phyloP scores from a whole-genome alignment of 169 alveolate species.

The Plasmodium gonderi region DNA sequence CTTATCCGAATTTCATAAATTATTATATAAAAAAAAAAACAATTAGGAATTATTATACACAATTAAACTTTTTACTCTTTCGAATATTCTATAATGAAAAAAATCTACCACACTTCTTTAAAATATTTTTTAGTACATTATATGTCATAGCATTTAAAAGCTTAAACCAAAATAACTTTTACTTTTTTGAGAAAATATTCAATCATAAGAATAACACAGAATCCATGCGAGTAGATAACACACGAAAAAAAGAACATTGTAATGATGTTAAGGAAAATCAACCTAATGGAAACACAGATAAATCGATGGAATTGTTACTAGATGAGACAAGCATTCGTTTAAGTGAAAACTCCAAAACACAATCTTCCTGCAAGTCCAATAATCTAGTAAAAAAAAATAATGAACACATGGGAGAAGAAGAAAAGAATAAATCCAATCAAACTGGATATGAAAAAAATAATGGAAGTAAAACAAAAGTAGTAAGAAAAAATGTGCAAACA shows the following conservation, averaged over 20 bases:
- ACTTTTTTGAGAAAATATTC: constrained; percentile 52
- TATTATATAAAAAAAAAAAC: constrained; percentile 48
- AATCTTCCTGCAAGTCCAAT: not conserved
- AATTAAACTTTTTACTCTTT: constrained; percentile 47
- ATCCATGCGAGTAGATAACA: not conserved
- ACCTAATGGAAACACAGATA: not conserved
- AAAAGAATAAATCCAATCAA: not conserved
- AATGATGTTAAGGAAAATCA: not conserved
- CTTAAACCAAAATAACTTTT: constrained; percentile 4
- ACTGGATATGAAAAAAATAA: not conserved
- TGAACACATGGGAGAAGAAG: not conserved
- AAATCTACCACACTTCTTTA: constrained; percentile 56
- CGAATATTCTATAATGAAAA: constrained; percentile 61
- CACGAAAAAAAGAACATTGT: not conserved
- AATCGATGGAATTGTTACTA: not conserved
- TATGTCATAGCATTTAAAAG: constrained; percentile 59
- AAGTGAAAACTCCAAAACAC: not conserved
- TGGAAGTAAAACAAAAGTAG: not conserved
- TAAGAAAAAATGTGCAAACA: not conserved
- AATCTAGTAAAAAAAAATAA: not conserved
- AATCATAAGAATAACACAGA: not conserved
- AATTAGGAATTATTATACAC: constrained; percentile 59
- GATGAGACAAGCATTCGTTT: not conserved
- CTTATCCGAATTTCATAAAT: constrained; percentile 13
- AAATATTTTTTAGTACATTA: constrained; percentile 67